Evolutionary conservation across 2,329 filamentous ascomycete genomes (phyloP), one percentile per base, ranked within the genome.

Genomic region (Alternaria panax): DNA sequence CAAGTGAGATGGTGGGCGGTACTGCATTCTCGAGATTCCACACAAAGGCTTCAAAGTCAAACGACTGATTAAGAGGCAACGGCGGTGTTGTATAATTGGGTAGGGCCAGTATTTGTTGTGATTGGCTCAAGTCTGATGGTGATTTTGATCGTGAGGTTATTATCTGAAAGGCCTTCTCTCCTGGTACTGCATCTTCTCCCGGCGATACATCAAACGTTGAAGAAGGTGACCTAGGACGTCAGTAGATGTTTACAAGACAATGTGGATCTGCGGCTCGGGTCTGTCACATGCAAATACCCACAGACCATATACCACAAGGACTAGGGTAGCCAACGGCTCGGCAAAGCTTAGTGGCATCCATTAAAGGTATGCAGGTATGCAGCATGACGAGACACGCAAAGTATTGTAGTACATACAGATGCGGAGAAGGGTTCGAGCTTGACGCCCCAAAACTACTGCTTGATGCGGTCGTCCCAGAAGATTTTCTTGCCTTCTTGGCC

Each of bases 401-500:
- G 28, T 40, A 47, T 45, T 43, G n/a, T 55, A 58, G 48, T 22
- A 65, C 74, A 70, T 63, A 77, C 75, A 64, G 63, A 65, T 71
- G 65, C 24, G 70, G 73, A 43, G 72, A 73, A 56, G 65, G 55
- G 63, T 75, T 72, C 59, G 72, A 74, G 60, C 66, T 67, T 47
- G 62, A 67, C 34, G 55, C 57, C 32, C 47, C 51, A 27, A 60
- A 60, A 47, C 59, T 71, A 50, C 61, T 64, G 47, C 58, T 63
- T 28, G 60, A 51, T 36, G 62, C 59, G 25, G 53, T 66, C 20
- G 68, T 66, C 2, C 65, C 67, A 14, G 70, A 72, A 1, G 66
- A 60, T 54, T 84, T 87, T 56, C 84, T 83, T 16, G 86, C 88
- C 69, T 88, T 84, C 62, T 85, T 83, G 69, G 88, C 87, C 32